Conservation (phyloP, 2,329 filamentous ascomycete genomes). For the Scedosporium boydii region DNA sequence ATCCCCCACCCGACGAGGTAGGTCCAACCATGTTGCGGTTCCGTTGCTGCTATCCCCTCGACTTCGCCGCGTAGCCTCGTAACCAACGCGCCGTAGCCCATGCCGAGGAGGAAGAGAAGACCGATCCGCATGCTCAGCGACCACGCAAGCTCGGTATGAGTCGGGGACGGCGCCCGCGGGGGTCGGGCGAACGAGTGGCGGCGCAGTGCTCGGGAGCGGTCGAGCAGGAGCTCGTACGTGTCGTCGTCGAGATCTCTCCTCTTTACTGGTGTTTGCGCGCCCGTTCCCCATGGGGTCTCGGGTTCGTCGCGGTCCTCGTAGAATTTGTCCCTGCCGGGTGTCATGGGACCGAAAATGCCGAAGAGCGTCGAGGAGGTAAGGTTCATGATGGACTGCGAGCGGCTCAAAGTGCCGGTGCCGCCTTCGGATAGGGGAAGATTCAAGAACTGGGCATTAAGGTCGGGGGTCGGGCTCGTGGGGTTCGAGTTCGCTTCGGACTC, state of each 20-base stretch:
- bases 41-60: not conserved
- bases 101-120: constrained; percentile 68
- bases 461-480: constrained; percentile 26
- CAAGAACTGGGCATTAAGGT: constrained; percentile 29
- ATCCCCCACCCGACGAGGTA: constrained; percentile 78
- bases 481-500: constrained; percentile 24
- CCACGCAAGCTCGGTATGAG: constrained; percentile 21
- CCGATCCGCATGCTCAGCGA: constrained; percentile 47
- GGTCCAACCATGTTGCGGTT: constrained; percentile 37
- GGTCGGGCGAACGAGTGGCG: constrained; percentile 25
- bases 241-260: constrained; percentile 32
- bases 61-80: constrained; percentile 63
- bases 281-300: constrained; percentile 69
- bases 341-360: constrained; percentile 75
- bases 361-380: constrained; percentile 82
- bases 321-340: constrained; percentile 38
- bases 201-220: constrained; percentile 20
- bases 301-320: constrained; percentile 39
- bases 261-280: constrained; percentile 57
- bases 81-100: constrained; percentile 75
- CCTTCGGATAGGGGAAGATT: constrained; percentile 12
- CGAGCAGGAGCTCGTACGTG: constrained; percentile 33
- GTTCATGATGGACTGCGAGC: constrained; percentile 72
- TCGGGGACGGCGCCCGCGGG: constrained; percentile 15
- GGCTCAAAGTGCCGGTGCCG: constrained; percentile 17